Evolutionary conservation across 2,329 filamentous ascomycete species (phyloP).

Genomic region (Fusarium secorum): DNA sequence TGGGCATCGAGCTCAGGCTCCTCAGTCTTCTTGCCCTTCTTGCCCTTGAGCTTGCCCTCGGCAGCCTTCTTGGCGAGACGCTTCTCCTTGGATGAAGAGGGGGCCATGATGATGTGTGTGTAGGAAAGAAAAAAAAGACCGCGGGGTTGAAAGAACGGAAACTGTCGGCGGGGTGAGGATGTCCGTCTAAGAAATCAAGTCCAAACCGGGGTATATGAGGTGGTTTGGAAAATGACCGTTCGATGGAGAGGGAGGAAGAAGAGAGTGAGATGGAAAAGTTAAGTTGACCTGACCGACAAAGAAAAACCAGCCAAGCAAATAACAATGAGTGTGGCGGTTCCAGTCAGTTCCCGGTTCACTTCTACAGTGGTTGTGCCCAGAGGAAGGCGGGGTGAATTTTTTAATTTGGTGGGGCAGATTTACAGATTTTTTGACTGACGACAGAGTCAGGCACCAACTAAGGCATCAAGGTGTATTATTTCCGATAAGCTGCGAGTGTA

Average conservation of each 20-base stretch:
- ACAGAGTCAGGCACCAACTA: slow-evolving; percentile 49
- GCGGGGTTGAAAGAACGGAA: slow-evolving; percentile 41
- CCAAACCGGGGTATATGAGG: slow-evolving; percentile 37
- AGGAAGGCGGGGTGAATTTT: slow-evolving; percentile 54
- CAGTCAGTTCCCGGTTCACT: slow-evolving; percentile 36
- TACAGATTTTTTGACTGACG: slow-evolving; percentile 48
- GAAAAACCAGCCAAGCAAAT: slow-evolving; percentile 39
- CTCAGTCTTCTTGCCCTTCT: slow-evolving; percentile 77
- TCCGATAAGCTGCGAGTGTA: background rate
- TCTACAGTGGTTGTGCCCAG: slow-evolving; percentile 25
- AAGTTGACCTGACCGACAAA: slow-evolving; percentile 32
- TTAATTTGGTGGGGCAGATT: slow-evolving; percentile 49
- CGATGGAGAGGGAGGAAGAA: slow-evolving; percentile 29
- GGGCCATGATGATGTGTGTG: slow-evolving; percentile 55
- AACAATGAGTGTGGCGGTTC: slow-evolving; percentile 43
- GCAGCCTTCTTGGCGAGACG: slow-evolving; percentile 75
- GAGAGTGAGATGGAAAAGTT: slow-evolving; percentile 24
- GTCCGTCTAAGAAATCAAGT: slow-evolving; percentile 32
- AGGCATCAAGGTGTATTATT: slow-evolving; percentile 42
- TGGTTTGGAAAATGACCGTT: slow-evolving; percentile 37
- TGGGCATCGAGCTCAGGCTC: slow-evolving; percentile 71
- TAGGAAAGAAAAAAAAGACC: slow-evolving; percentile 24
- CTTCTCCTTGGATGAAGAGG: slow-evolving; percentile 76
- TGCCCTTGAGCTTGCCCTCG: slow-evolving; percentile 72
- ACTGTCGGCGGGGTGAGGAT: slow-evolving; percentile 34